A percentile compares a stretch with the other conserved stretches of the same genome.
phyloP scores from a whole-genome alignment of 1,284 basidiomycete species.

The Tylopilus orsonianus region DNA sequence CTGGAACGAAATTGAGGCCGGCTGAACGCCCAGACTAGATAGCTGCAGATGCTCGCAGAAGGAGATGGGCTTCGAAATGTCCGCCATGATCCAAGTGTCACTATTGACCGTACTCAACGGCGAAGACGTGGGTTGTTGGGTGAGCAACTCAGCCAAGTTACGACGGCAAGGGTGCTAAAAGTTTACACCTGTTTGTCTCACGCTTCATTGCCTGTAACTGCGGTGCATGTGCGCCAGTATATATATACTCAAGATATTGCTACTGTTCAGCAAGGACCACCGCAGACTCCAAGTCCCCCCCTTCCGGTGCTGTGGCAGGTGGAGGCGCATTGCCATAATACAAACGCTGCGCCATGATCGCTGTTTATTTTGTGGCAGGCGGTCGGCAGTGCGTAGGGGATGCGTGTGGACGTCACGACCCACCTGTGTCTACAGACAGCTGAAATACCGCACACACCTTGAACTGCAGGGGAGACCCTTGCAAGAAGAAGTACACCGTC shows the following conservation, averaged over 20 bases:
- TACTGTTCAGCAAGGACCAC: constrained; percentile 61
- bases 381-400: constrained; percentile 14
- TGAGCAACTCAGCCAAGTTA: constrained; percentile 9
- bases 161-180: constrained; percentile 22
- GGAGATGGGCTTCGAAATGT: constrained; percentile 69
- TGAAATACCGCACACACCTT: constrained; percentile 81
- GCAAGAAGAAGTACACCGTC: constrained; percentile 76
- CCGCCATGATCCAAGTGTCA: constrained; percentile 37
- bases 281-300: constrained; percentile 73
- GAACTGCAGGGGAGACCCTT: constrained; percentile 72
- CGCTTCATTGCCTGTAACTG: constrained; percentile 6
- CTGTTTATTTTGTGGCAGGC: constrained; percentile 38
- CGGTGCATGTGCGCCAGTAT: background rate
- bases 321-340: constrained; percentile 69
- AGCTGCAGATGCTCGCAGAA: constrained; percentile 91
- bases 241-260: constrained; percentile 6
- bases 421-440: constrained; percentile 72
- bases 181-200: constrained; percentile 35
- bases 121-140: constrained; percentile 27
- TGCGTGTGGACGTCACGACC: constrained; percentile 30
- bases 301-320: constrained; percentile 46
- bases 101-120: constrained; percentile 16
- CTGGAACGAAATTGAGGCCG: constrained; percentile 97
- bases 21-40: constrained; percentile 94
- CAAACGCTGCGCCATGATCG: constrained; percentile 69